phyloP scores from a whole-genome alignment of 176 grass and related monocot species.

The Poa pratensis region DNA sequence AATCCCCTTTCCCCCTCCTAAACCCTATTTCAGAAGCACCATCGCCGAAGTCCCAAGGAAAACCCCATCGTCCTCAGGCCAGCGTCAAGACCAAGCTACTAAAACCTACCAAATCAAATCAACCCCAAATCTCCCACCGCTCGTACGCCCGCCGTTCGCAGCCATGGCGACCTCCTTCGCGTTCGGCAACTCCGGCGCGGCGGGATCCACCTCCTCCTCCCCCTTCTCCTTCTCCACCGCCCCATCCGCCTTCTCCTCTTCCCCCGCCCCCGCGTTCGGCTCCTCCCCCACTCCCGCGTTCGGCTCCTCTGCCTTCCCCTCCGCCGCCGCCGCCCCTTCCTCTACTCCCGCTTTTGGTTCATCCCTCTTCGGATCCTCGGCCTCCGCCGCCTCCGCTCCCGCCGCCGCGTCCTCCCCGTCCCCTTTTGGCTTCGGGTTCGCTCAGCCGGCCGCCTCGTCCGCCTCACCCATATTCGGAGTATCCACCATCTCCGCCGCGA shows the following conservation, averaged over 20 bases:
- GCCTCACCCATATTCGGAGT: slow-evolving; percentile 39
- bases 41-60: background rate
- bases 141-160: slow-evolving; percentile 31
- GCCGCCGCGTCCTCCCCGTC: slow-evolving; percentile 43
- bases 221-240: slow-evolving; percentile 53
- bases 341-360: slow-evolving; percentile 40
- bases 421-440: slow-evolving; percentile 53
- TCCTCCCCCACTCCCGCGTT: slow-evolving; percentile 41
- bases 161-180: slow-evolving; percentile 65
- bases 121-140: slow-evolving; percentile 36
- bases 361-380: slow-evolving; percentile 42
- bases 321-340: slow-evolving; percentile 47
- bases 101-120: slow-evolving; percentile 38
- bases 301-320: slow-evolving; percentile 49
- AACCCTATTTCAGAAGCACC: slow-evolving; percentile 11
- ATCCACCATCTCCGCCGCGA: slow-evolving; percentile 35
- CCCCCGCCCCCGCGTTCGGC: slow-evolving; percentile 42
- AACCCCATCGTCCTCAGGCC: background rate
- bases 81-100: slow-evolving; percentile 53
- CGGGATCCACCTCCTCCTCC: slow-evolving; percentile 47
- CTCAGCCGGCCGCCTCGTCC: slow-evolving; percentile 39
- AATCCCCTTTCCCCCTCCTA: background rate
- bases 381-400: slow-evolving; percentile 43
- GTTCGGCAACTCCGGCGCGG: slow-evolving; percentile 43
- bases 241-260: slow-evolving; percentile 43